Evolutionary conservation across 2,329 filamentous ascomycete genomes (phyloP), one percentile per base, ranked within the genome.

Genomic region (Aspergillus sp.): DNA sequence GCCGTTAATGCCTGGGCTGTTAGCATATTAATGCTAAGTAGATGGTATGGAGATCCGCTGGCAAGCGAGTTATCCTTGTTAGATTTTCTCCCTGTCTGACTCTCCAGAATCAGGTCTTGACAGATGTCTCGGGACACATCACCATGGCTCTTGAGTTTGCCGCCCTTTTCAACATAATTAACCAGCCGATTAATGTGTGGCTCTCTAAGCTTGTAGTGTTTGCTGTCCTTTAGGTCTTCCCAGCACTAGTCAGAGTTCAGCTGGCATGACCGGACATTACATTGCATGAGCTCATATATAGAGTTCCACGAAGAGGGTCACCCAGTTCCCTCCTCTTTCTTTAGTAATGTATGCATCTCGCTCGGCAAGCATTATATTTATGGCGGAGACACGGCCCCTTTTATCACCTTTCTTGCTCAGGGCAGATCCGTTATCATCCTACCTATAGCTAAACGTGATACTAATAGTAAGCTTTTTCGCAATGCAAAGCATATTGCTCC

Each of bases 171-270:
- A 16, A 61, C 53, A 54, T 53, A 47, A 7, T 42, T 18, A 24
- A 59, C 72, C 68, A 59, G 49, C n/a, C 26, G 14, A 18, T 45
- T 26, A 7, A 54, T 18, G 32, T 59, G 50, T n/a, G 53, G 54
- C 16, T 49, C 52, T 22, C 26, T 26, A 4, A 59, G 10, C 24
- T 22, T 56, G 18, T 59, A 59, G 47, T 59, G 49, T 42, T 53
- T 59, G 49, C 56, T 59, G 11, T 54, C 49, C 2, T 31, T 47
- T 14, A 42, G 49, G 22, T 56, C 54, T 45, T 52, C 36, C 52
- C 55, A 57, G 32, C 52, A 60, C 45, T 18, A 47, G n/a, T 47
- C 45, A 47, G 45, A 47, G 9, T 47, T 20, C 20, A 47, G 22
- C n/a, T 18, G 45, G 12, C 45, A 47, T 47, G 45, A 10, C 18